Percentiles rank a stretch among this genome's conserved stretches.
phyloP scores from a whole-genome alignment of 1,139 yeast species.

The Scheffersomyces stambukii region DNA sequence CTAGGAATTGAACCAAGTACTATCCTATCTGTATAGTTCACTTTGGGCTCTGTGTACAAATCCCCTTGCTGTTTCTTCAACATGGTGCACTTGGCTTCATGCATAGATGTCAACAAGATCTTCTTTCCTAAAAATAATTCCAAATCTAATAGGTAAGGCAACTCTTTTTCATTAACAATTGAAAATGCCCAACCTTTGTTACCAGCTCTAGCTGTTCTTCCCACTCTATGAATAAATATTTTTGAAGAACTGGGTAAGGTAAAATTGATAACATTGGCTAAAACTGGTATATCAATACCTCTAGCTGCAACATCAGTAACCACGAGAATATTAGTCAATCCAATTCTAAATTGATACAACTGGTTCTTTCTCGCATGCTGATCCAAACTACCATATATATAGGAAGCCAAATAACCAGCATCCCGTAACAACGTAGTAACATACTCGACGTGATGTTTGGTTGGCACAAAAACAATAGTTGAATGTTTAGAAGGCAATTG shows the following conservation, averaged over 20 bases:
- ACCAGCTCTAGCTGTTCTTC: slow-evolving; percentile 99
- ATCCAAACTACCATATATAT: slow-evolving; percentile 90
- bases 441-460: slow-evolving; percentile 96
- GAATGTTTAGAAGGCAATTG: slow-evolving; percentile 80
- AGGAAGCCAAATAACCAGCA: slow-evolving; percentile 83
- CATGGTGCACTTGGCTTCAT: slow-evolving; percentile 54
- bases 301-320: slow-evolving; percentile 99
- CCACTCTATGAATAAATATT: slow-evolving; percentile 94
- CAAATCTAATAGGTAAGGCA: slow-evolving; percentile 85
- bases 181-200: slow-evolving; percentile 97
- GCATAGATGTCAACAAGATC: slow-evolving; percentile 65
- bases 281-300: slow-evolving; percentile 97
- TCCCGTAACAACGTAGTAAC: slow-evolving; percentile 63
- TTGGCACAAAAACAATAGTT: slow-evolving; percentile 92
- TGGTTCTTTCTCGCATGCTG: slow-evolving; percentile 94
- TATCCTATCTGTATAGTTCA: slow-evolving; percentile 71
- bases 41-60: slow-evolving; percentile 45
- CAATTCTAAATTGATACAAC: slow-evolving; percentile 77
- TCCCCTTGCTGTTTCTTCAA: slow-evolving; percentile 42
- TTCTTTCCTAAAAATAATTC: slow-evolving; percentile 88
- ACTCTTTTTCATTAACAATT: slow-evolving; percentile 75
- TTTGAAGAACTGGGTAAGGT: slow-evolving; percentile 90
- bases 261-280: slow-evolving; percentile 90
- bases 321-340: slow-evolving; percentile 76
- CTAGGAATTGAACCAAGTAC: slow-evolving; percentile 85